Evolutionary conservation across 176 grass and related monocot species (phyloP).

Genomic region (Themeda triandra): DNA sequence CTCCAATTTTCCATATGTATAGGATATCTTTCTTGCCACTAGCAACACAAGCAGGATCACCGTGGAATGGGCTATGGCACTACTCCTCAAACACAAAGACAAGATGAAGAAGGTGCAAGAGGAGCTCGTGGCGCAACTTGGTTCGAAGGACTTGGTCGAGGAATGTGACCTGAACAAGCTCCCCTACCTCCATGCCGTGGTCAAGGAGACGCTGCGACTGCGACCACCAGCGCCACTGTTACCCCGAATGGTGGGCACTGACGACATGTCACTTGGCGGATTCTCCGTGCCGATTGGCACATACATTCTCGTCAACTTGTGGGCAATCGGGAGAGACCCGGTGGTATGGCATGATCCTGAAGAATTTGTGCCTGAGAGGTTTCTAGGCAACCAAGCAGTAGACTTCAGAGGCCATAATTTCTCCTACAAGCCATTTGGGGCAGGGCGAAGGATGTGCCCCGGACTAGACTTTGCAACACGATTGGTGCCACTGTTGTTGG

Average conservation of each 20-base stretch:
- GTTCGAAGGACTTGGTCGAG: neutral
- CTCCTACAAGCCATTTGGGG: slow-evolving; percentile 8
- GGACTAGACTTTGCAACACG: neutral
- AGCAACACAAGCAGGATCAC: slow-evolving; percentile 15
- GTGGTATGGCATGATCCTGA: neutral
- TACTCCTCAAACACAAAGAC: neutral
- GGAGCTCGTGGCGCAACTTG: neutral
- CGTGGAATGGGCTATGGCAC: slow-evolving; percentile 13
- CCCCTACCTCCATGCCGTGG: neutral
- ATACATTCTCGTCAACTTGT: neutral
- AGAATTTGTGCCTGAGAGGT: neutral
- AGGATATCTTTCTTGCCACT: slow-evolving; percentile 15
- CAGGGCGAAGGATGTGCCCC: neutral
- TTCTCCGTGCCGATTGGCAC: neutral
- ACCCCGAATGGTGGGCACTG: neutral
- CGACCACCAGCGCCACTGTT: neutral
- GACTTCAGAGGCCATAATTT: neutral
- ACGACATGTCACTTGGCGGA: neutral
- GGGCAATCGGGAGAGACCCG: neutral
- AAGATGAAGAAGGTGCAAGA: neutral
- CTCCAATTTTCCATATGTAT: neutral
- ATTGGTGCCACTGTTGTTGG: neutral
- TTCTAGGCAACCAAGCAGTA: neutral
- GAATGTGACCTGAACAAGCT: neutral
- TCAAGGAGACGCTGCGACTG: neutral